These are phyloP conservation scores for Sugiyamaella paludigena DNA, from an alignment of 1,139 yeast species.

Conservation along the genomic window DNA sequence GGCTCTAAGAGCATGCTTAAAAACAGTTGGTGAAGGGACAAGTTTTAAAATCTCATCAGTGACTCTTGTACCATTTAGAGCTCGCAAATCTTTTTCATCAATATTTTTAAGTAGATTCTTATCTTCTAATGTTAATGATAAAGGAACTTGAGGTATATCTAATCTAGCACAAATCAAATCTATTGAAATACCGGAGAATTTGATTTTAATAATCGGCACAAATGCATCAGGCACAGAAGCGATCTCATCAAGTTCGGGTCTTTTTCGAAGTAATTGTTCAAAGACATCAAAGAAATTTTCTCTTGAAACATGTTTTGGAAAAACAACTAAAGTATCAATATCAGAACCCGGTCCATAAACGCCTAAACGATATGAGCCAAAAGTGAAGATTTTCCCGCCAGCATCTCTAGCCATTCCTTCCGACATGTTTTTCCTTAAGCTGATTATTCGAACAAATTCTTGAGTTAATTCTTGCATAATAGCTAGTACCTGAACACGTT, in stretches of 20 bases:
- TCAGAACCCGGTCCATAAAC: conserved; percentile 98
- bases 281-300: conserved; percentile 85
- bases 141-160: conserved; percentile 79
- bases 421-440: conserved; percentile 80
- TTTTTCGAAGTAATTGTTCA: conserved; percentile 57
- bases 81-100: conserved; percentile 85
- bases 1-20: conserved; percentile 88
- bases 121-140: conserved; percentile 70
- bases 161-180: conserved; percentile 84
- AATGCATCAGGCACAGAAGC: conserved; percentile 94
- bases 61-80: conserved; percentile 93
- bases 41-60: conserved; percentile 87
- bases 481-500: conserved; percentile 69
- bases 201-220: conserved; percentile 90
- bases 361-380: conserved; percentile 90
- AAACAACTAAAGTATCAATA: conserved; percentile 93
- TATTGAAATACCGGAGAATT: conserved; percentile 83
- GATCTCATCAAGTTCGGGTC: conserved; percentile 84
- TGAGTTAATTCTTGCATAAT: conserved; percentile 68
- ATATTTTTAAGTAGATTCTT: conserved; percentile 79
- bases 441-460: conserved; percentile 80
- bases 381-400: conserved; percentile 94
- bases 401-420: conserved; percentile 98
- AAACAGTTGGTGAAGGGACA: conserved; percentile 91
- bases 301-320: conserved; percentile 91